Evolutionary conservation across 2,329 filamentous ascomycete genomes (phyloP).

Genomic region (Zasmidium cellare): DNA sequence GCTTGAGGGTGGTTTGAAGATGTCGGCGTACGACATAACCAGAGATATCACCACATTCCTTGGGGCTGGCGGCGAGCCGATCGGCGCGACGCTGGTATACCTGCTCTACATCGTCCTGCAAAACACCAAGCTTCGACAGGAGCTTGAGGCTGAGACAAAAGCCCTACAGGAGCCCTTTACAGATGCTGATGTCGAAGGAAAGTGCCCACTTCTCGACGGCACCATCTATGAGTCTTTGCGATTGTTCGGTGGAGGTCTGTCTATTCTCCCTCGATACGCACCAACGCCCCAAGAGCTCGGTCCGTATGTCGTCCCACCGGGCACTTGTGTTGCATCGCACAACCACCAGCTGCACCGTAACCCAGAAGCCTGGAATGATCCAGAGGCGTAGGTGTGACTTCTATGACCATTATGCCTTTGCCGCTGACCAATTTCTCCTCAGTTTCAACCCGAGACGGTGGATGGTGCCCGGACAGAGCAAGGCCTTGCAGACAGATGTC

Average conservation of each 20-base stretch:
- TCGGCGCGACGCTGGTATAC: constrained; percentile 27
- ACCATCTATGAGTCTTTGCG: constrained; percentile 30
- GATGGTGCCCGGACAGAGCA: not conserved
- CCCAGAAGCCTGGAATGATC: not conserved
- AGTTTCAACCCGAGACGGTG: not conserved
- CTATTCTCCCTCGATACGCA: not conserved
- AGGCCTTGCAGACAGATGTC: not conserved
- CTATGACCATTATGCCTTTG: not conserved
- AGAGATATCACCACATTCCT: not conserved
- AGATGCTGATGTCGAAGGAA: constrained; percentile 22
- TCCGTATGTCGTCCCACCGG: not conserved
- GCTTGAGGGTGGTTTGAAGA: not conserved
- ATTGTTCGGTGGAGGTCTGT: constrained; percentile 26
- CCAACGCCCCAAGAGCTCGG: not conserved
- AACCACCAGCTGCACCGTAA: constrained; percentile 1
- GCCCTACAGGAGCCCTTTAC: constrained; percentile 13
- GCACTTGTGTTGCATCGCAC: not conserved
- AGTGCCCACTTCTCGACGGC: constrained; percentile 20
- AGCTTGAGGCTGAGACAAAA: constrained; percentile 24
- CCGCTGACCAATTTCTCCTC: not conserved
- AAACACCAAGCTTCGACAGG: constrained; percentile 16
- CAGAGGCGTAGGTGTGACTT: not conserved
- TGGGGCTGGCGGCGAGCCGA: constrained; percentile 3
- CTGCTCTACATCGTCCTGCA: constrained; percentile 28
- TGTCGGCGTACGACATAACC: not conserved